Evolutionary conservation across 306 rosid species (phyloP), one percentile per base, ranked within the genome.

Genomic region (Potentilla sterilis): DNA sequence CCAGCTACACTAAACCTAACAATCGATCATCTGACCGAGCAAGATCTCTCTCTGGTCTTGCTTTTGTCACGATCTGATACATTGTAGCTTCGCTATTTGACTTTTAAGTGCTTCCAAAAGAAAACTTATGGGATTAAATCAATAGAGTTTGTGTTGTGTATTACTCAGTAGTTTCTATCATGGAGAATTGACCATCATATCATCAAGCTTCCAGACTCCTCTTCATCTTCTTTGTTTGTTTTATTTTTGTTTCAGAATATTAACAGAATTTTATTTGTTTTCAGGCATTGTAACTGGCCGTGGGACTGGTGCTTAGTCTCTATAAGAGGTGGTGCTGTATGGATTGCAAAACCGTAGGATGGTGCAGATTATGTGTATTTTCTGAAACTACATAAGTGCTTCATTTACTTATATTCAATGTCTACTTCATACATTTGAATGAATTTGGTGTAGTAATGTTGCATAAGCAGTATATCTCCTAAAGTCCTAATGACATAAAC

Each of bases 251-350:
- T 57, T 44, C 10, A 9, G n/a, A 59, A 43, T 32, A 1, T 32
- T 44, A 44, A 61, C 59, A 32, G 15, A 44, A 12, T 32, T 61
- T 74, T 74, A 4, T 6, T 46, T 44, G 34, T 61, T 58, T 42
- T 61, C 69, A 74, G 77, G 69, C 21, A 40, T 11, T 44, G 35
- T 41, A 41, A 42, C 68, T 24, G n/a, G 52, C 24, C 0, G 28
- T 22, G 51, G 65, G 67, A 55, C 34, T 52, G n/a, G 24, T 52
- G 63, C 21, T 28, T 38, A 22, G 66, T 54, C 76, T 72, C 12
- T 28, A 43, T 32, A 58, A 59, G 77, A 59, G 21, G 77, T 73
- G 68, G 55, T n/a, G 49, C n/a, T 59, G 55, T 16, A 10, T 18
- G 77, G 37, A 57, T 2, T 44, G 28, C 55, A 21, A 43, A 28